Percentiles rank a stretch among this genome's conserved stretches.
Conservation (phyloP, 331 rosid genomes). For the Spiraea crenata region DNA sequence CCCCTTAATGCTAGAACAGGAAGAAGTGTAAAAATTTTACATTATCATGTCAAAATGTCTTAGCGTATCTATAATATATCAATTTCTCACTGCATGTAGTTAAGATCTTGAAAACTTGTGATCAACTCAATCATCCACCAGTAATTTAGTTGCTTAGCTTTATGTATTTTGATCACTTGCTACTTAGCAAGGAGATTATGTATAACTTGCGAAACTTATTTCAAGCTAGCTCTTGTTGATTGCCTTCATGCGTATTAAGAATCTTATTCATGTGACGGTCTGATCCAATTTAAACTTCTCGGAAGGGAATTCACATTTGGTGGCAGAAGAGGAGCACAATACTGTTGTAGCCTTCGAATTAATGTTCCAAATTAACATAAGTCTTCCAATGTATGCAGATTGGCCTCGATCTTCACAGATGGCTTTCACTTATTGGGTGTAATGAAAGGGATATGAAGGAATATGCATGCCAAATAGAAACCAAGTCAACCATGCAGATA, state of each 20-base stretch:
- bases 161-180: conserved; percentile 2
- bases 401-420: neutral
- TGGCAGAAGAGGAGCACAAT: no score
- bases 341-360: no score
- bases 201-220: neutral
- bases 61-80: conserved; percentile 9
- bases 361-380: no score
- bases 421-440: neutral
- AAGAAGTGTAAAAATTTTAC: conserved; percentile 34
- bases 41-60: conserved; percentile 10
- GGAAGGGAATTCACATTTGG: no score
- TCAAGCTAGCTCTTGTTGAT: no score
- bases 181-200: neutral
- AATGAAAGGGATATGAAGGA: neutral
- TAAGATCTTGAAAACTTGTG: conserved; percentile 8
- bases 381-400: no score
- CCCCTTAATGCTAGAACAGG: conserved; percentile 19
- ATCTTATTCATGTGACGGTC: no score
- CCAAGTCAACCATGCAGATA: conserved; percentile 17
- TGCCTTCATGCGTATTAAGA: no score
- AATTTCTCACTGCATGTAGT: neutral
- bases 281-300: no score
- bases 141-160: neutral
- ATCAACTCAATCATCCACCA: neutral
- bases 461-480: neutral